Conservation (phyloP, 2,329 filamentous ascomycete species). For the Aschersonia sp. region DNA sequence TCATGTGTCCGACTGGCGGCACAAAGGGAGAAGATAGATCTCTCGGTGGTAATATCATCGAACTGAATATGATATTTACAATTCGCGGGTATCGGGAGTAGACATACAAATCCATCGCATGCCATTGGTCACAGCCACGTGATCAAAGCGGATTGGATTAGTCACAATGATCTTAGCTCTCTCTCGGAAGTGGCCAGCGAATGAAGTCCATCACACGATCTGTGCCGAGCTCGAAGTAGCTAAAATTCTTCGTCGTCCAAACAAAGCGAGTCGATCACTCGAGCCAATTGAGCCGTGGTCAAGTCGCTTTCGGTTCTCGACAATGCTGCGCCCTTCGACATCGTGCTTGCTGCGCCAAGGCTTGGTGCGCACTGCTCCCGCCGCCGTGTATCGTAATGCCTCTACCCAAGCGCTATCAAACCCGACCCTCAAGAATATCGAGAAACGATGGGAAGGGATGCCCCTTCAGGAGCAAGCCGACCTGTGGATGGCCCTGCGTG, state of each 20-base stretch:
- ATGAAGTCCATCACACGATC: not conserved
- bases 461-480: conserved; percentile 98
- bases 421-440: conserved; percentile 92
- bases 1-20: too few species aligned
- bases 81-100: too few species aligned
- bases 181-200: not conserved
- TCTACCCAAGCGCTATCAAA: conserved; percentile 92
- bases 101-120: not conserved
- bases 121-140: not conserved
- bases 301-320: conserved; percentile 11
- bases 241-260: conserved; percentile 3
- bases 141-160: not conserved
- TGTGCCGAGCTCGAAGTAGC: not conserved
- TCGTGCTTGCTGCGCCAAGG: conserved; percentile 37
- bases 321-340: conserved; percentile 41
- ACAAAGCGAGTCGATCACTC: not conserved
- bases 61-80: too few species aligned
- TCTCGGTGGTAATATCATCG: too few species aligned
- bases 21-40: too few species aligned
- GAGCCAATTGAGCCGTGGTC: conserved; percentile 19
- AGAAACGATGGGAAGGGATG: conserved; percentile 98
- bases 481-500: conserved; percentile 94
- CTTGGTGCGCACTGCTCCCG: conserved; percentile 27
- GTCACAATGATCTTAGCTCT: not conserved
- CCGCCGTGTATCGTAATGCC: conserved; percentile 36